phyloP scores from a whole-genome alignment of 345 rosid species.

The Bruguiera gymnorhiza region DNA sequence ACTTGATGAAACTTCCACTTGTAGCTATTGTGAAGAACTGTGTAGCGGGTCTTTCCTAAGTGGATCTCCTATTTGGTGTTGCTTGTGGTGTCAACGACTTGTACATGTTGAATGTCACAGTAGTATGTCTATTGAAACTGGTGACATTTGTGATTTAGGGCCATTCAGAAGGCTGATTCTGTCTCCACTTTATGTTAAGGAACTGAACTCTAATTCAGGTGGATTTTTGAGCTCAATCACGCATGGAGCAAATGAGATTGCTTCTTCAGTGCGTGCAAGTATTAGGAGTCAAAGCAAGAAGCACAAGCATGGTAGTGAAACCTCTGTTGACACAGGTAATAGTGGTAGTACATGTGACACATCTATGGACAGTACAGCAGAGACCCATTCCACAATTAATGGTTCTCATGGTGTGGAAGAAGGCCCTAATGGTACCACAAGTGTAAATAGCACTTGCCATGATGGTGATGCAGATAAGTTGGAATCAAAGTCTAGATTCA shows the following conservation, averaged over 20 bases:
- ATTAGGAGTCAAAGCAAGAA: slow-evolving; percentile 88
- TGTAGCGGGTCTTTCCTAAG: slow-evolving; percentile 92
- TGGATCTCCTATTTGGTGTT: slow-evolving; percentile 97
- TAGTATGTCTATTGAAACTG: slow-evolving; percentile 72
- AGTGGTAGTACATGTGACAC: slow-evolving; percentile 50
- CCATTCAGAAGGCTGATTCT: slow-evolving; percentile 71
- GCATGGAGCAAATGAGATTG: slow-evolving; percentile 94
- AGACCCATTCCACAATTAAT: slow-evolving; percentile 40
- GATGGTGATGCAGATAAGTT: slow-evolving; percentile 42
- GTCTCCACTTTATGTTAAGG: slow-evolving; percentile 85
- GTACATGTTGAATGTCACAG: slow-evolving; percentile 91
- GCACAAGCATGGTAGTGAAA: slow-evolving; percentile 62
- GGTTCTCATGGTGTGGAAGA: slow-evolving; percentile 47
- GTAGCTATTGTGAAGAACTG: slow-evolving; percentile 88
- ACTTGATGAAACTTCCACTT: slow-evolving; percentile 67
- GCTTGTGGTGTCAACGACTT: slow-evolving; percentile 98
- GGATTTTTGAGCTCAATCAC: slow-evolving; percentile 89
- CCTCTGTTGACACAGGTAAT: slow-evolving; percentile 52
- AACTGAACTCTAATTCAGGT: slow-evolving; percentile 52
- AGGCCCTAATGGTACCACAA: slow-evolving; percentile 39
- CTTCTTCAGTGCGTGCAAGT: slow-evolving; percentile 87
- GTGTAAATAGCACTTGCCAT: slow-evolving; percentile 27
- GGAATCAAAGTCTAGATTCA: slow-evolving; percentile 50
- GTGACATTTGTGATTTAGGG: slow-evolving; percentile 88
- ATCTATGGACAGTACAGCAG: slow-evolving; percentile 58